Evolutionary conservation across 2,329 filamentous ascomycete genomes (phyloP).

Genomic region (Ceratocystis papillata): DNA sequence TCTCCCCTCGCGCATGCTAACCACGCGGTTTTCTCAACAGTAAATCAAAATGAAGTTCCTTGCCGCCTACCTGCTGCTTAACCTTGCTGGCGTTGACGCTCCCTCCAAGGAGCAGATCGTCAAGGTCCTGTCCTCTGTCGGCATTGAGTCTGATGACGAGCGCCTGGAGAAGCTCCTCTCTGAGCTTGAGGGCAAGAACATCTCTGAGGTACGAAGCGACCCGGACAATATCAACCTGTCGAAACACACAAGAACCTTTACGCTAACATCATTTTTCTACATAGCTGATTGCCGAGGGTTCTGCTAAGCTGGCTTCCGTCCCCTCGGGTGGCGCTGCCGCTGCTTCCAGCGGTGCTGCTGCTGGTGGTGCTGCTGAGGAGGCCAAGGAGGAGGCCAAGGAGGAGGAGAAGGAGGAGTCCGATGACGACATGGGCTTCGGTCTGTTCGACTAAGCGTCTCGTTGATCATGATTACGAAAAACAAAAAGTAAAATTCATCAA

Average conservation of each 20-base stretch:
- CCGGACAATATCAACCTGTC: neutral
- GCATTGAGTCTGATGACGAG: slow-evolving; percentile 83
- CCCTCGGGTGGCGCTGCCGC: slow-evolving; percentile 79
- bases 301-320: slow-evolving; percentile 91
- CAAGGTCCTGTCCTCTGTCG: slow-evolving; percentile 80
- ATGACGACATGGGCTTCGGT: slow-evolving; percentile 44
- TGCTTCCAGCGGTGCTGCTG: slow-evolving; percentile 56
- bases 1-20: neutral
- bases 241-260: no score
- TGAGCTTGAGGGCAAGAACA: slow-evolving; percentile 85
- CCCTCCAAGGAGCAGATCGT: slow-evolving; percentile 82
- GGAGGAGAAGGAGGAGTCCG: slow-evolving; percentile 53
- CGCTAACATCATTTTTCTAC: slow-evolving; percentile 25
- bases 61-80: slow-evolving; percentile 96
- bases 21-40: neutral
- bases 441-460: slow-evolving; percentile 56
- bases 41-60: slow-evolving; percentile 92
- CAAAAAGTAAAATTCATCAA: slow-evolving; percentile 25
- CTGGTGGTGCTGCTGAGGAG: slow-evolving; percentile 53
- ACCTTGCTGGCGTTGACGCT: slow-evolving; percentile 81
- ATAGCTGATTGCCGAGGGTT: slow-evolving; percentile 83
- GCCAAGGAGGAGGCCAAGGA: slow-evolving; percentile 58
- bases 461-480: slow-evolving; percentile 24
- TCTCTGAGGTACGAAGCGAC: slow-evolving; percentile 65
- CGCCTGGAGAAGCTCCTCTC: slow-evolving; percentile 77